These are phyloP conservation scores for Aspergillus steynii DNA, from an alignment of 495 filamentous ascomycete genomes.

Conservation along the genomic window DNA sequence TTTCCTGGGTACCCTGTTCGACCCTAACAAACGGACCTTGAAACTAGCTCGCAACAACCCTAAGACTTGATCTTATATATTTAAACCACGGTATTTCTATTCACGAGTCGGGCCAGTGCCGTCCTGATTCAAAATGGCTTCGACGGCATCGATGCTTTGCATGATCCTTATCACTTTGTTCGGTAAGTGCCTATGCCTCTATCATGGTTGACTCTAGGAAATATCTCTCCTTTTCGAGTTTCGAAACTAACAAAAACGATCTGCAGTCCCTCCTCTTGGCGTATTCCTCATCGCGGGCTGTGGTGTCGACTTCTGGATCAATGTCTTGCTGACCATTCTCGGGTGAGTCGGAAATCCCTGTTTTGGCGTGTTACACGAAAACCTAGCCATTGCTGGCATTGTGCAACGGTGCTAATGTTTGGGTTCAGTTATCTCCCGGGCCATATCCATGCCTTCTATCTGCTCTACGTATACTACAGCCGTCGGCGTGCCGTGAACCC, in stretches of 20 bases:
- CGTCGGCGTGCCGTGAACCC: slow-evolving; percentile 56
- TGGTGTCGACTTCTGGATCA: slow-evolving; percentile 64
- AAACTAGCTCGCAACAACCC: slow-evolving; percentile 8
- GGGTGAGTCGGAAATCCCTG: slow-evolving; percentile 43
- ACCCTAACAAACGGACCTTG: slow-evolving; percentile 17
- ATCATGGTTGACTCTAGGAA: not conserved
- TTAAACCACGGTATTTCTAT: not conserved
- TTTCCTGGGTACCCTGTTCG: slow-evolving; percentile 30
- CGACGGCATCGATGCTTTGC: slow-evolving; percentile 39
- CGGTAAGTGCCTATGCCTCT: slow-evolving; percentile 37
- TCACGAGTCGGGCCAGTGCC: not conserved
- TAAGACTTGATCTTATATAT: not conserved
- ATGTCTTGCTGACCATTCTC: slow-evolving; percentile 61
- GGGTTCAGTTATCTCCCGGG: slow-evolving; percentile 67
- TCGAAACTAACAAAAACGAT: not conserved
- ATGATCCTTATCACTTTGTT: slow-evolving; percentile 61
- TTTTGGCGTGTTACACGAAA: slow-evolving; percentile 1
- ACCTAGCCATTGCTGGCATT: not conserved
- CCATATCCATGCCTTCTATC: slow-evolving; percentile 87
- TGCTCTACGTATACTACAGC: slow-evolving; percentile 85
- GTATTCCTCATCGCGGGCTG: slow-evolving; percentile 65
- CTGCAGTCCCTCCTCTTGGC: slow-evolving; percentile 61
- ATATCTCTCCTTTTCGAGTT: too few species aligned
- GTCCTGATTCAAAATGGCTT: slow-evolving; percentile 31
- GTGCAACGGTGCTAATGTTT: not conserved